phyloP scores from a whole-genome alignment of 495 filamentous ascomycete species.

The Talaromyces trachyspermus region DNA sequence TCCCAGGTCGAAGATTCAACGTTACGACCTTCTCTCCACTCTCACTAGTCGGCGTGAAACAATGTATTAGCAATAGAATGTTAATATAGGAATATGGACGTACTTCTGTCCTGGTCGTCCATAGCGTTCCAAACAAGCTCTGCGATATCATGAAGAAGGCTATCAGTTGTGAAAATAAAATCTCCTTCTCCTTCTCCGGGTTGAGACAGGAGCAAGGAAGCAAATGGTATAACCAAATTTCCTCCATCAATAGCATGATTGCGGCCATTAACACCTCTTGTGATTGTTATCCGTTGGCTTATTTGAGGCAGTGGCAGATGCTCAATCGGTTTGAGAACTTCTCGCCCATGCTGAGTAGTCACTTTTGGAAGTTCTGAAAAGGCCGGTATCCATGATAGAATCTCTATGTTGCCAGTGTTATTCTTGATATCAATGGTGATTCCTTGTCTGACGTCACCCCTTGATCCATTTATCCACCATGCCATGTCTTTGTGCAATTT shows the following conservation, averaged over 20 bases:
- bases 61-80: too few species aligned
- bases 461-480: neutral
- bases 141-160: neutral
- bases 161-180: neutral
- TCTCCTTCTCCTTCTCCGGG: neutral
- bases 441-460: neutral
- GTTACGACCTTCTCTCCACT: too few species aligned
- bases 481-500: neutral
- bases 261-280: neutral
- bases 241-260: neutral
- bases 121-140: neutral
- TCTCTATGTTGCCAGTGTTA: neutral
- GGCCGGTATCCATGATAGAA: neutral
- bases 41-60: too few species aligned
- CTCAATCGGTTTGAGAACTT: neutral
- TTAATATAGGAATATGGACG: too few species aligned
- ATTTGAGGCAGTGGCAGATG: neutral
- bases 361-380: too few species aligned
- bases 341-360: neutral
- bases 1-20: constrained; percentile 78
- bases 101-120: too few species aligned
- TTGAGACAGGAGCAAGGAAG: neutral
- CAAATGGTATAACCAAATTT: neutral
- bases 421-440: neutral
- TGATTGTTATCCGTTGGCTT: neutral